These are phyloP conservation scores for Aureobasidium lini DNA, from an alignment of 2,329 filamentous ascomycete species.

Conservation along the genomic window DNA sequence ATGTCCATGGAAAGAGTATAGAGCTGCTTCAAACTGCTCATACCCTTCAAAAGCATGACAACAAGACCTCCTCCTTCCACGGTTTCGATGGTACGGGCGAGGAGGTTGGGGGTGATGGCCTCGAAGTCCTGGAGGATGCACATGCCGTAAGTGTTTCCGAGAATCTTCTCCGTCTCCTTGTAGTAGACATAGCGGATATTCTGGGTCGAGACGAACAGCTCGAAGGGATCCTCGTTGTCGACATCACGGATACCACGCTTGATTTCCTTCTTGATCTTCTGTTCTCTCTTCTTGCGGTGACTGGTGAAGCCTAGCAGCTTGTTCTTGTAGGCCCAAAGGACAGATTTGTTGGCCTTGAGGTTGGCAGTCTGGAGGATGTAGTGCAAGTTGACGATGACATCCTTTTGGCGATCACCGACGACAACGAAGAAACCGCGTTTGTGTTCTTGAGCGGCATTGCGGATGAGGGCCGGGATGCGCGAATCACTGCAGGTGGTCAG, in stretches of 20 bases:
- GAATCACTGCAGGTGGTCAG: conserved; percentile 58
- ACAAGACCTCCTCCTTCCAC: conserved; percentile 94
- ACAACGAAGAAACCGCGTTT: conserved; percentile 98
- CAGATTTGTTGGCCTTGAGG: conserved; percentile 90
- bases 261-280: conserved; percentile 97
- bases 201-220: conserved; percentile 91
- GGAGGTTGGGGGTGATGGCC: conserved; percentile 90
- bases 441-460: conserved; percentile 89
- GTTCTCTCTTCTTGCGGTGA: conserved; percentile 95
- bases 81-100: conserved; percentile 92
- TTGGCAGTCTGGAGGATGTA: conserved; percentile 87
- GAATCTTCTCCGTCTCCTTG: conserved; percentile 98
- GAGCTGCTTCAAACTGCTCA: conserved; percentile 93
- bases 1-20: conserved; percentile 98
- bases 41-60: conserved; percentile 83
- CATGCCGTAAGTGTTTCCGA: conserved; percentile 97
- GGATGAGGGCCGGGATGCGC: conserved; percentile 82
- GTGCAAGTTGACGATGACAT: conserved; percentile 91
- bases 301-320: conserved; percentile 91
- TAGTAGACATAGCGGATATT: conserved; percentile 99
- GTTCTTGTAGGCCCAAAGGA: conserved; percentile 98
- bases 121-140: conserved; percentile 98
- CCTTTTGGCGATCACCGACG: conserved; percentile 88
- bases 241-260: conserved; percentile 88
- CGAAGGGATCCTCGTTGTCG: conserved; percentile 90